Evolutionary conservation across 768 basidiomycete species (phyloP).

Genomic region (Clitopilus hobsonii): DNA sequence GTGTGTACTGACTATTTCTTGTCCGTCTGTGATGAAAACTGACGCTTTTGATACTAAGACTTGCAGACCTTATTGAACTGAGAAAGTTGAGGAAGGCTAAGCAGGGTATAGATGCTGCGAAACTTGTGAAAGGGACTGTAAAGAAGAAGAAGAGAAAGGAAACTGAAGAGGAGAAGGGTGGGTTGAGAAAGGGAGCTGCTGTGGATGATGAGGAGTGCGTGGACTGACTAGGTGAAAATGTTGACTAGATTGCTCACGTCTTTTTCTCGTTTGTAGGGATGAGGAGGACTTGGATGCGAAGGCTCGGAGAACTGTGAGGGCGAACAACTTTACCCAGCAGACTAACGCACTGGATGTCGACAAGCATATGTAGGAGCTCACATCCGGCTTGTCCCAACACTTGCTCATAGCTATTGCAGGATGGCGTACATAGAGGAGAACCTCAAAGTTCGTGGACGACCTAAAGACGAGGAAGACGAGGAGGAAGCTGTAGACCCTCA

Average conservation of each 20-base stretch:
- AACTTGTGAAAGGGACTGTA: conserved; percentile 78
- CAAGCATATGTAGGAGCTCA: conserved; percentile 83
- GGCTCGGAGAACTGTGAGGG: conserved; percentile 68
- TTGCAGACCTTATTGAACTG: conserved; percentile 82
- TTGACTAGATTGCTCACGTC: neutral
- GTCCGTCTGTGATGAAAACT: conserved; percentile 5
- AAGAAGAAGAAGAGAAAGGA: conserved; percentile 64
- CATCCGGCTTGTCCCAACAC: neutral
- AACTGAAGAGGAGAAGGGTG: conserved; percentile 45
- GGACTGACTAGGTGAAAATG: too few species aligned
- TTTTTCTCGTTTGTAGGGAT: conserved; percentile 33
- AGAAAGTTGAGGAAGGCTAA: conserved; percentile 69
- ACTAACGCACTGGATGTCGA: conserved; percentile 95
- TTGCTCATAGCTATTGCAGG: conserved; percentile 56
- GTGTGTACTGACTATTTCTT: conserved; percentile 31
- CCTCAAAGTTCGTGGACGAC: conserved; percentile 65
- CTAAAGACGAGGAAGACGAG: conserved; percentile 41
- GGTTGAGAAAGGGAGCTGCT: conserved; percentile 47
- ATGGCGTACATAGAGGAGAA: conserved; percentile 98
- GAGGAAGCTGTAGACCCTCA: conserved; percentile 59
- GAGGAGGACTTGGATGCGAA: conserved; percentile 65
- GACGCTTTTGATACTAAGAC: conserved; percentile 29
- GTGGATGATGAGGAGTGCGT: conserved; percentile 51
- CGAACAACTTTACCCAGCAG: conserved; percentile 96
- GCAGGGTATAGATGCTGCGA: conserved; percentile 82